Percentiles rank a stretch among this genome's conserved stretches.
phyloP scores from a whole-genome alignment of 768 basidiomycete species.

The Boletus insuetus region DNA sequence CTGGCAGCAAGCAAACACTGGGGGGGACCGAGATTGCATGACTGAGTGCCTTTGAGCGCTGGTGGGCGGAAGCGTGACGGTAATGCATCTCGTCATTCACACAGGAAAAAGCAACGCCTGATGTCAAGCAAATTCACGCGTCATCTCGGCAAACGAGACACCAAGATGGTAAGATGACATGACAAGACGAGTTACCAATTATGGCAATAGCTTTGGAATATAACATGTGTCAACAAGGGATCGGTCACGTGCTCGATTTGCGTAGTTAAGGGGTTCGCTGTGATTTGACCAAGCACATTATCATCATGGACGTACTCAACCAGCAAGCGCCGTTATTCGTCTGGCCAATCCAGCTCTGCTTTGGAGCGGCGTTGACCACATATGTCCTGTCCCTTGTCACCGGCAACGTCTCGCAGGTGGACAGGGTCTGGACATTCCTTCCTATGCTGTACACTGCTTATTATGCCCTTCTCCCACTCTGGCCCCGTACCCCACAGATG shows the following conservation, averaged over 20 bases:
- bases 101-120: constrained; percentile 21
- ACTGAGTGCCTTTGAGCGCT: constrained; percentile 24
- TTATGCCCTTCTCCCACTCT: constrained; percentile 72
- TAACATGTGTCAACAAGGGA: constrained; percentile 17
- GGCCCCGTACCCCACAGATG: constrained; percentile 37
- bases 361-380: constrained; percentile 42
- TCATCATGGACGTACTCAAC: constrained; percentile 17
- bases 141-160: constrained; percentile 19
- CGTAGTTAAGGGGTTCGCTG: not conserved
- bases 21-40: no score
- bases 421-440: constrained; percentile 76
- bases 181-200: constrained; percentile 3
- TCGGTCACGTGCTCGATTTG: not conserved
- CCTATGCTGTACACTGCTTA: constrained; percentile 83
- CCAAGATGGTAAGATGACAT: no score
- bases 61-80: constrained; percentile 19
- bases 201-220: constrained; percentile 15
- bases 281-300: not conserved
- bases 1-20: constrained; percentile 8
- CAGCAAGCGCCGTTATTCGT: constrained; percentile 37
- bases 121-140: constrained; percentile 27
- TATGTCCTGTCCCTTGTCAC: constrained; percentile 67
- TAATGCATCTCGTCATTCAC: constrained; percentile 24
- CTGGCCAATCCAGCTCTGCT: constrained; percentile 66
- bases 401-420: constrained; percentile 83